Evolutionary conservation across 2,329 filamentous ascomycete genomes (phyloP), one percentile per base, ranked within the genome.

Genomic region (Blumeriella jaapii): DNA sequence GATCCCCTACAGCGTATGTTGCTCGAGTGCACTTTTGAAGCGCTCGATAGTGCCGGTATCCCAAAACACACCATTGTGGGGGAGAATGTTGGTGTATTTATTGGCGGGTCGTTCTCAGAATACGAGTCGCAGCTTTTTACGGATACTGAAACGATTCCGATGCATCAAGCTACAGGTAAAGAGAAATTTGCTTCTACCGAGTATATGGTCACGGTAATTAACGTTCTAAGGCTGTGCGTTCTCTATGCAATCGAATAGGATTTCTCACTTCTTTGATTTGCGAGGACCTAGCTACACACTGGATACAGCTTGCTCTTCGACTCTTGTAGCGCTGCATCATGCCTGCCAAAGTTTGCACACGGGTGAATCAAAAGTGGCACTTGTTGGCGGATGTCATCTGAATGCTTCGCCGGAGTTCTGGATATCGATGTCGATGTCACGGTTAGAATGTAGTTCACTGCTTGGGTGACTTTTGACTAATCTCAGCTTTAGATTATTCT

Each of bases 231-330:
- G 50, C 12, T 50, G 44, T 25, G 46, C 47, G n/a, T 31, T 33
- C 14, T 39, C 40, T 8, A 67, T 72, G 40, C 61, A 72, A 53
- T 50, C 68, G 2, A 74, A 74, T 46, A 61, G 69, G 0, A 60
- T 74, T 14, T 72, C 68, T 0, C 67, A 73, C 47, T 64, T 61
- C 39, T 71, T 69, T 50, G 63, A 74, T 44, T 55, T 74, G 7
- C 60, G 62, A 10, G 71, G 71, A 0, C 67, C 70, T 3, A 71
- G 67, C 43, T 61, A 73, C 51, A 73, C 68, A 0, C 31, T 53
- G 17, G 44, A 52, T 38, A 76, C 72, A 1, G 72, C 69, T 19
- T 77, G 71, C 50, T 72, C 68, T 23, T 68, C 67, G 3, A 69
- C 66, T 39, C 56, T 77, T 12, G 63, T 71, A 3, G 65, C 67